phyloP scores from a whole-genome alignment of 305 asterid genomes.

The Fraxinus greggii region DNA sequence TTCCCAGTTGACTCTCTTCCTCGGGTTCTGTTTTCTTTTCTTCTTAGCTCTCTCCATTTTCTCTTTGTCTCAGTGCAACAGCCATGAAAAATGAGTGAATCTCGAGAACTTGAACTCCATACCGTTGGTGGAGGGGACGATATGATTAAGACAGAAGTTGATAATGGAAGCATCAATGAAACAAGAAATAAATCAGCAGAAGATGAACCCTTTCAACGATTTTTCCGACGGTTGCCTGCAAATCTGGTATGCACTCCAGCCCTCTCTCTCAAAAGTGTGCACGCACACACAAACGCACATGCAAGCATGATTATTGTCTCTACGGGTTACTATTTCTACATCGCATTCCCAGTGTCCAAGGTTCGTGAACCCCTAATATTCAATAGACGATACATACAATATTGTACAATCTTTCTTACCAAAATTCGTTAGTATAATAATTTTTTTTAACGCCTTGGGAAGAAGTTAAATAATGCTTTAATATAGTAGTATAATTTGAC shows the following conservation, averaged over 20 bases:
- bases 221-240: slow-evolving; percentile 42
- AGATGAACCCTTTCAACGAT: slow-evolving; percentile 25
- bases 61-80: neutral
- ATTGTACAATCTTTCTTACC: neutral
- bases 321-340: neutral
- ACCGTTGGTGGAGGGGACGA: slow-evolving; percentile 10
- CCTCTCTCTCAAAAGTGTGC: too few species aligned
- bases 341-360: neutral
- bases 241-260: slow-evolving; percentile 44
- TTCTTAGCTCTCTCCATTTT: neutral
- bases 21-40: neutral
- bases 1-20: neutral
- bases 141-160: neutral
- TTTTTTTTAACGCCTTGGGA: neutral
- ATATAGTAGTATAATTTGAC: neutral
- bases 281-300: neutral
- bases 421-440: neutral
- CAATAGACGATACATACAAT: neutral
- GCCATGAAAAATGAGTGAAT: slow-evolving; percentile 29
- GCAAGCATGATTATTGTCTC: neutral
- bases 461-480: neutral
- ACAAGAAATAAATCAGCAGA: slow-evolving; percentile 13
- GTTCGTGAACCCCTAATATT: neutral
- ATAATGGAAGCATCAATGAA: slow-evolving; percentile 12
- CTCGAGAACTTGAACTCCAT: slow-evolving; percentile 19